Evolutionary conservation across 1,139 yeast species (phyloP).

Genomic region (Suhomyces kunorum): DNA sequence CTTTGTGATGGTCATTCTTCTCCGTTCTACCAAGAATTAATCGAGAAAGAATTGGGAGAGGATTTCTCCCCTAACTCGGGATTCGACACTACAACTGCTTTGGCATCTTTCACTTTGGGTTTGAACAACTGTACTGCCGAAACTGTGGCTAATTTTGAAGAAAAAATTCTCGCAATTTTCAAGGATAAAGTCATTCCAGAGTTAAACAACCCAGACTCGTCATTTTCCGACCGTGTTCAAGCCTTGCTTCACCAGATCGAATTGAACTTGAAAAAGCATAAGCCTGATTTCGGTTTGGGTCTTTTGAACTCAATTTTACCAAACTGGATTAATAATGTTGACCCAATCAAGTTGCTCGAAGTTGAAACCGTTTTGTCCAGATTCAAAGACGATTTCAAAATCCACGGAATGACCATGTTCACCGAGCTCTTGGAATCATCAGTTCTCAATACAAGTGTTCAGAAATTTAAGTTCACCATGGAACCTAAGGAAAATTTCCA

Average conservation of each 20-base stretch:
- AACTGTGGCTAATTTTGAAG: constrained; percentile 48
- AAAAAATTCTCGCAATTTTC: constrained; percentile 47
- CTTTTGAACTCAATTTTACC: constrained; percentile 74
- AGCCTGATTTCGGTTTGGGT: constrained; percentile 86
- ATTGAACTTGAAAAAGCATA: constrained; percentile 78
- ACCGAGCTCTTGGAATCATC: constrained; percentile 56
- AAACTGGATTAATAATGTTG: constrained; percentile 78
- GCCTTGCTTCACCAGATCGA: constrained; percentile 91
- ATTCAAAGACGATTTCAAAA: constrained; percentile 61
- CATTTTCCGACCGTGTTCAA: constrained; percentile 66
- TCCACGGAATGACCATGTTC: constrained; percentile 59
- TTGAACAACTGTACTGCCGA: constrained; percentile 68
- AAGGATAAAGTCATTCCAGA: constrained; percentile 39
- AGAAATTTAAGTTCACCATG: constrained; percentile 71
- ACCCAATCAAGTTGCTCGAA: constrained; percentile 66
- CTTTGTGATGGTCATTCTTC: constrained; percentile 92
- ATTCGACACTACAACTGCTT: constrained; percentile 77
- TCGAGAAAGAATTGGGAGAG: constrained; percentile 81
- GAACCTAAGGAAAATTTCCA: constrained; percentile 62
- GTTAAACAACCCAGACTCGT: constrained; percentile 42
- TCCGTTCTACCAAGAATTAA: constrained; percentile 78
- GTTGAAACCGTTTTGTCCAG: constrained; percentile 60
- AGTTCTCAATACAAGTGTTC: constrained; percentile 51
- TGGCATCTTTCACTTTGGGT: constrained; percentile 81
- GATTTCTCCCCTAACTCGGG: constrained; percentile 92